Evolutionary conservation across 495 filamentous ascomycete species (phyloP).

Genomic region (Aspergillus bridgeri): DNA sequence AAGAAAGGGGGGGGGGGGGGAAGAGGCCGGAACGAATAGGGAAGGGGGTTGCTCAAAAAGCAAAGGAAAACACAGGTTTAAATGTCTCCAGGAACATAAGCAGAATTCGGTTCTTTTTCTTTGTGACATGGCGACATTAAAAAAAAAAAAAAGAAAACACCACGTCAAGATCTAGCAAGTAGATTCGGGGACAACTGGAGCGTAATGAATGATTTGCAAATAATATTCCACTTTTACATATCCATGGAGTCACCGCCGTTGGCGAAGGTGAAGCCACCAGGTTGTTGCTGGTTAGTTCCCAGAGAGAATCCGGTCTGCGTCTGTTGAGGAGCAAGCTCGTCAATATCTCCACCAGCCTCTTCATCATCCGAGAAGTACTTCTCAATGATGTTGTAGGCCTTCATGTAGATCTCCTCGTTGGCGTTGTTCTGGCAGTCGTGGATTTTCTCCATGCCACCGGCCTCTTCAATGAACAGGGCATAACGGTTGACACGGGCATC

Average conservation of each 20-base stretch:
- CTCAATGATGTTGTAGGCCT: constrained; percentile 99
- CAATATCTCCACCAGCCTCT: constrained; percentile 73
- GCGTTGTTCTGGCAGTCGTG: constrained; percentile 99
- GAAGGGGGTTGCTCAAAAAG: constrained; percentile 3
- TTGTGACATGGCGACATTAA: not conserved
- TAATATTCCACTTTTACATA: constrained; percentile 64
- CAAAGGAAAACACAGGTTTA: not conserved
- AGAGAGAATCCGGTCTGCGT: constrained; percentile 80
- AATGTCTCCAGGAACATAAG: not conserved
- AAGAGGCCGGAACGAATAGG: constrained; percentile 18
- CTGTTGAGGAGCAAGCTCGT: constrained; percentile 64
- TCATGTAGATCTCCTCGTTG: constrained; percentile 99
- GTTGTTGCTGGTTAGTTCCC: constrained; percentile 69
- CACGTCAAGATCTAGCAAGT: constrained; percentile 13
- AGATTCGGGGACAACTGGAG: constrained; percentile 12
- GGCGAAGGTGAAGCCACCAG: constrained; percentile 86
- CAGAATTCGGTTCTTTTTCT: constrained; percentile 4
- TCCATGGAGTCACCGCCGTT: constrained; percentile 95
- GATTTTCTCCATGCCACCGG: constrained; percentile 99
- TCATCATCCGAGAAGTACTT: constrained; percentile 99
- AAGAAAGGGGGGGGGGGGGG: too few relatives aligned
- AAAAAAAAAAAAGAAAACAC: not conserved
- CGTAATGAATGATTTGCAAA: constrained; percentile 15
- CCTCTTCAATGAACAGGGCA: constrained; percentile 97
- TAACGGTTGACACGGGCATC: constrained; percentile 89